These are phyloP conservation scores for Terana coerulea DNA, from an alignment of 768 basidiomycete genomes.

Conservation along the genomic window DNA sequence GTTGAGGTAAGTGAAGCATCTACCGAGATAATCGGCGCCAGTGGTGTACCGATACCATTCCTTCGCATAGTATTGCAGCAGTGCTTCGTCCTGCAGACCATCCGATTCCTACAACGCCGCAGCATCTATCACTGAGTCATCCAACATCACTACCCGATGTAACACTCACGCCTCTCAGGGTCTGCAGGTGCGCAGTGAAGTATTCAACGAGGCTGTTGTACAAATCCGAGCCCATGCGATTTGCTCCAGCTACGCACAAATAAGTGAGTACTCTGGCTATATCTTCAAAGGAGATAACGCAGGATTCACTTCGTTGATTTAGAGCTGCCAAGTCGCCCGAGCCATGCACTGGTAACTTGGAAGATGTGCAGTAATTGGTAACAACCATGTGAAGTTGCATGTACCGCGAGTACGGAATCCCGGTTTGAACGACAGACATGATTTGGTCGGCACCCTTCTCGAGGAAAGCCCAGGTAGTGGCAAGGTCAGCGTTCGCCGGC, in stretches of 20 bases:
- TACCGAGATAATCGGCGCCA: slow-evolving; percentile 95
- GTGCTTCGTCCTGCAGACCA: slow-evolving; percentile 75
- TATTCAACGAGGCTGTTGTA: slow-evolving; percentile 94
- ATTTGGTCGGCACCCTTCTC: slow-evolving; percentile 89
- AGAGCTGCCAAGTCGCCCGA: slow-evolving; percentile 34
- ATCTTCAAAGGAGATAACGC: slow-evolving; percentile 3
- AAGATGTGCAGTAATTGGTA: slow-evolving; percentile 97
- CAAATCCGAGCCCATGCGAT: slow-evolving; percentile 95
- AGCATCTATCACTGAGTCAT: slow-evolving; percentile 17
- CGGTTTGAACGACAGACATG: slow-evolving; percentile 89
- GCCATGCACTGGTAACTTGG: slow-evolving; percentile 71
- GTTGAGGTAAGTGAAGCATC: slow-evolving; percentile 96
- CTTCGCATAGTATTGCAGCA: slow-evolving; percentile 84
- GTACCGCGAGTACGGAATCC: slow-evolving; percentile 86
- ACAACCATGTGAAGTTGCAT: slow-evolving; percentile 88
- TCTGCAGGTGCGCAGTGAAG: slow-evolving; percentile 78
- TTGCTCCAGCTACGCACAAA: slow-evolving; percentile 67
- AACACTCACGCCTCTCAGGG: slow-evolving; percentile 52
- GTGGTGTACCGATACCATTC: slow-evolving; percentile 98
- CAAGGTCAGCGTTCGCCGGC: slow-evolving; percentile 61
- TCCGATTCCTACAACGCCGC: slow-evolving; percentile 62
- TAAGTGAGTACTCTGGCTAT: slow-evolving; percentile 11
- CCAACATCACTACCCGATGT: slow-evolving; percentile 20
- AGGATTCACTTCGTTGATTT: slow-evolving; percentile 54
- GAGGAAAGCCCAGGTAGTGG: slow-evolving; percentile 85